phyloP scores from a whole-genome alignment of 768 basidiomycete species.

The Boletellus sp. region DNA sequence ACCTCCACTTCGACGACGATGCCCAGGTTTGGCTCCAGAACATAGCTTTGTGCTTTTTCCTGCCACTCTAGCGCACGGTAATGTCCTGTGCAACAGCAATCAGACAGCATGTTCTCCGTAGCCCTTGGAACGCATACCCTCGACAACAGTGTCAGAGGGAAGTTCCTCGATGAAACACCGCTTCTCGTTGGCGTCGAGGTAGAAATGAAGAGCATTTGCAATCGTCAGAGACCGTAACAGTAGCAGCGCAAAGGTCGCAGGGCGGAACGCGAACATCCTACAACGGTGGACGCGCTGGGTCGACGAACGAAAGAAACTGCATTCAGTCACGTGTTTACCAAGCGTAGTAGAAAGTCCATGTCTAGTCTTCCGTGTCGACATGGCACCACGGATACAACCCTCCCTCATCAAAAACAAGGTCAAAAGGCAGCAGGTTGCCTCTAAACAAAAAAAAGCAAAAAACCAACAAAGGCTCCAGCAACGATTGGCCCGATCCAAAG shows the following conservation, averaged over 20 bases:
- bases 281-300: neutral
- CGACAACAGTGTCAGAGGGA: conserved; percentile 91
- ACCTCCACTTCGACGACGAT: conserved; percentile 91
- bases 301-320: neutral
- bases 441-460: conserved; percentile 75
- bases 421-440: conserved; percentile 75
- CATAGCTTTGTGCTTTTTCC: conserved; percentile 64
- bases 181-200: conserved; percentile 90
- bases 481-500: conserved; percentile 72
- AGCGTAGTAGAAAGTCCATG: too few species aligned
- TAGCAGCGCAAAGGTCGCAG: conserved; percentile 30
- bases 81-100: conserved; percentile 56
- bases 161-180: conserved; percentile 96
- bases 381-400: conserved; percentile 61
- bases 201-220: conserved; percentile 87
- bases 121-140: conserved; percentile 51
- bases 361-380: conserved; percentile 26
- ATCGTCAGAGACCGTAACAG: conserved; percentile 41
- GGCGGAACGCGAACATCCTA: conserved; percentile 26
- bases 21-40: conserved; percentile 71
- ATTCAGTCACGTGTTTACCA: conserved; percentile 16
- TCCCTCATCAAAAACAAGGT: conserved; percentile 82
- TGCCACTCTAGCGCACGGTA: conserved; percentile 93
- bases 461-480: conserved; percentile 77
- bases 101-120: neutral